Evolutionary conservation across 805 yeast species (phyloP).

Genomic region (Kodamaea kaohsiungensis): DNA sequence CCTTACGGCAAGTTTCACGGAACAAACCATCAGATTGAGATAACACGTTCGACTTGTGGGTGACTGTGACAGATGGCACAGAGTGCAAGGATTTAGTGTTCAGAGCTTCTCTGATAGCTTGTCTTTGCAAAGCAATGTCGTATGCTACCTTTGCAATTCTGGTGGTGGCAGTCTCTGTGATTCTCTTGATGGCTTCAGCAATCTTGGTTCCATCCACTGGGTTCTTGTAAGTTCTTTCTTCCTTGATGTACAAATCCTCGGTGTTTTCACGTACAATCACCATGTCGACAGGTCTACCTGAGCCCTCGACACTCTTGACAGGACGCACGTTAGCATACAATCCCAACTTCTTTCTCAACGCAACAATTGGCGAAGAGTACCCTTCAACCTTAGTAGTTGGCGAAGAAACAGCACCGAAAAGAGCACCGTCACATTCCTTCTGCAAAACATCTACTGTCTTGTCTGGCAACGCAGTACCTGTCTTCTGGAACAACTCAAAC

Average conservation of each 20-base stretch:
- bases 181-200: constrained; percentile 98
- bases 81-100: constrained; percentile 39
- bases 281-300: constrained; percentile 91
- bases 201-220: constrained; percentile 82
- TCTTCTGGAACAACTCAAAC: constrained; percentile 85
- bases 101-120: constrained; percentile 64
- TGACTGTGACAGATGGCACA: constrained; percentile 77
- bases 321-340: constrained; percentile 97
- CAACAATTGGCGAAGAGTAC: constrained; percentile 97
- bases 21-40: constrained; percentile 92
- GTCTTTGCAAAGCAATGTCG: constrained; percentile 91
- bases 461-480: constrained; percentile 96
- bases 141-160: constrained; percentile 89
- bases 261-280: constrained; percentile 98
- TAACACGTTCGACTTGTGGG: constrained; percentile 95
- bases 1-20: constrained; percentile 77
- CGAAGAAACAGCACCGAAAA: constrained; percentile 96
- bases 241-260: constrained; percentile 95
- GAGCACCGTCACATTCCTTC: constrained; percentile 90
- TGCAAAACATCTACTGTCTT: constrained; percentile 79
- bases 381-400: constrained; percentile 94
- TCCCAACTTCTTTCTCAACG: constrained; percentile 94
- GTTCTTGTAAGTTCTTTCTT: constrained; percentile 68
- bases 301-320: constrained; percentile 86
- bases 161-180: constrained; percentile 81